phyloP scores from a whole-genome alignment of 768 basidiomycete species.

The Leccinum variicolor region DNA sequence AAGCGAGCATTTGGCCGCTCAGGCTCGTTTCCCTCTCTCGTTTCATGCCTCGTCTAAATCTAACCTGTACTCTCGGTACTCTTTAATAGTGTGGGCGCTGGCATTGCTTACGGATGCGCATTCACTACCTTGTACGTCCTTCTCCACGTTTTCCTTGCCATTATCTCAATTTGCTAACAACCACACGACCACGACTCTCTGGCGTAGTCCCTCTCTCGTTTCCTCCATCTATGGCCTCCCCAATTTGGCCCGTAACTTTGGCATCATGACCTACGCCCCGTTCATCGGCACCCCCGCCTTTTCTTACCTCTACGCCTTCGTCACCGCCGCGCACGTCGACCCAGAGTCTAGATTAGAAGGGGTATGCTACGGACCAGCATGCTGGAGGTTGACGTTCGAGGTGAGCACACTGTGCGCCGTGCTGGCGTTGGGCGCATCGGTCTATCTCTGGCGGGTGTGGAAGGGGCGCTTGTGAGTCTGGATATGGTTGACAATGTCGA shows the following conservation, averaged over 20 bases:
- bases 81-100: slow-evolving; percentile 53
- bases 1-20: slow-evolving; percentile 60
- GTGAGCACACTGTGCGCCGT: slow-evolving; percentile 42
- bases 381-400: slow-evolving; percentile 69
- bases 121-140: slow-evolving; percentile 68
- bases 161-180: not conserved
- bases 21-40: slow-evolving; percentile 42
- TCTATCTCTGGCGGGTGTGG: slow-evolving; percentile 65
- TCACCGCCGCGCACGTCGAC: slow-evolving; percentile 52
- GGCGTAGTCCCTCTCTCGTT: slow-evolving; percentile 53
- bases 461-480: slow-evolving; percentile 44
- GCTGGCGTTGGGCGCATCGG: slow-evolving; percentile 41
- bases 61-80: not conserved
- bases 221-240: slow-evolving; percentile 67
- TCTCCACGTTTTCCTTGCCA: not conserved
- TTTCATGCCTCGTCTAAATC: not conserved
- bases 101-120: slow-evolving; percentile 63
- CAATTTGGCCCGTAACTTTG: slow-evolving; percentile 76
- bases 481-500: not conserved
- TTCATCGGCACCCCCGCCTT: slow-evolving; percentile 73
- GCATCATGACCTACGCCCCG: slow-evolving; percentile 69
- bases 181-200: not conserved
- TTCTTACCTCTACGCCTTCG: slow-evolving; percentile 75
- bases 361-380: slow-evolving; percentile 54
- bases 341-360: slow-evolving; percentile 15